These are phyloP conservation scores for Tanozyma kutaoensis DNA, from an alignment of 805 yeast species.

Conservation along the genomic window DNA sequence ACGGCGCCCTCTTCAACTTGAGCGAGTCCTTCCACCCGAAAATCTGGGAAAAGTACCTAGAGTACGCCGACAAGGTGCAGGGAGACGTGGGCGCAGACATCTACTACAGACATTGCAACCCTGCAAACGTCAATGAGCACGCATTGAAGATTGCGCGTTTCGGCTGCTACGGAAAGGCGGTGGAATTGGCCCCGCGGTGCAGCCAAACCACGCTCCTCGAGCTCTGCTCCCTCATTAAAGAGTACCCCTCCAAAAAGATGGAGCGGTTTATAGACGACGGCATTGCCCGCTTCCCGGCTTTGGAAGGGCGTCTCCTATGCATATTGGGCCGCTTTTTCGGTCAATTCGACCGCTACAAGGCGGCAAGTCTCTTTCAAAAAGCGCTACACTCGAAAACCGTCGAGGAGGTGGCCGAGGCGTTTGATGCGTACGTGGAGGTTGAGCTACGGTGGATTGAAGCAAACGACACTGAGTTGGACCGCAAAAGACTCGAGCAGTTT, in stretches of 20 bases:
- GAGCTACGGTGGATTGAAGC: conserved; percentile 31
- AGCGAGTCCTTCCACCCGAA: conserved; percentile 36
- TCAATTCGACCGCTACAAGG: too few relatives aligned
- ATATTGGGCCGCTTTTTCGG: conserved; percentile 36
- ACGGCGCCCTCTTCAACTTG: conserved; percentile 33
- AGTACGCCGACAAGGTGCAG: conserved; percentile 24
- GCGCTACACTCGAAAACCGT: conserved; percentile 9
- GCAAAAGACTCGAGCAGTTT: conserved; percentile 42
- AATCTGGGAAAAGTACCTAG: conserved; percentile 39
- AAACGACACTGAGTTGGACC: too few relatives aligned
- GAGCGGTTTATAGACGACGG: not conserved
- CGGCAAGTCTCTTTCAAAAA: conserved; percentile 13
- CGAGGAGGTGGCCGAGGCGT: conserved; percentile 5
- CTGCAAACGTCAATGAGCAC: too few relatives aligned
- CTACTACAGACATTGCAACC: too few relatives aligned
- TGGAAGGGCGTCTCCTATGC: conserved; percentile 34
- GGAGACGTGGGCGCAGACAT: not conserved
- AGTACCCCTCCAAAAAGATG: not conserved
- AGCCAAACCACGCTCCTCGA: not conserved
- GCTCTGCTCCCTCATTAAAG: not conserved
- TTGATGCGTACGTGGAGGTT: conserved; percentile 11
- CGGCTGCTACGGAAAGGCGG: too few relatives aligned
- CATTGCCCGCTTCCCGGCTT: conserved; percentile 38
- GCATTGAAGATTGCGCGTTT: too few relatives aligned
- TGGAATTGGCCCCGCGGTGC: not conserved